These are phyloP conservation scores for Trichoderma atrobrunneum DNA, from an alignment of 2,329 filamentous ascomycete species.

Conservation along the genomic window DNA sequence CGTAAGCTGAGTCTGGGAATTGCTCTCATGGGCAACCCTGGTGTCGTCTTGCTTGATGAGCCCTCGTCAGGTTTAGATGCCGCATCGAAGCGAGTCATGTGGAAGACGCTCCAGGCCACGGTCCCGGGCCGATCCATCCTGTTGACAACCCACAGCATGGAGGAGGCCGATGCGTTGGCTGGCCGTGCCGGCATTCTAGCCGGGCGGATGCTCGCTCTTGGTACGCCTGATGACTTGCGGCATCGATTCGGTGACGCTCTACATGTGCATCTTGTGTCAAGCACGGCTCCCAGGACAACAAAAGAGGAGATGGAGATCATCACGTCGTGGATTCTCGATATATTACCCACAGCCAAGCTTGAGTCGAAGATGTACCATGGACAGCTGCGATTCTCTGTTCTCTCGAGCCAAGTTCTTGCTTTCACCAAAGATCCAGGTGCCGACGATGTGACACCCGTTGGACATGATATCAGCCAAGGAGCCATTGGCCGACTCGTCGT, in stretches of 20 bases:
- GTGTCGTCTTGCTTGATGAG: conserved; percentile 84
- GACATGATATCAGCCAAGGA: conserved; percentile 37
- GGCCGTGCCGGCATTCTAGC: conserved; percentile 83
- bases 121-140: conserved; percentile 77
- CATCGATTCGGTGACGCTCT: conserved; percentile 73
- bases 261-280: conserved; percentile 77
- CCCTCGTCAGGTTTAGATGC: conserved; percentile 87
- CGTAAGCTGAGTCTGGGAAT: conserved; percentile 88
- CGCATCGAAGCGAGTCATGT: conserved; percentile 88
- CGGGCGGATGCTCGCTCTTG: conserved; percentile 78
- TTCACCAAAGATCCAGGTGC: conserved; percentile 24
- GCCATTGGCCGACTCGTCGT: conserved; percentile 69
- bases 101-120: conserved; percentile 74
- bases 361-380: conserved; percentile 79
- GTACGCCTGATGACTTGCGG: conserved; percentile 69
- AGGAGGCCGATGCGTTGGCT: conserved; percentile 87
- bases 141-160: conserved; percentile 91
- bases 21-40: conserved; percentile 87
- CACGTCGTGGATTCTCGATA: conserved; percentile 60
- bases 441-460: conserved; percentile 24
- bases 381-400: conserved; percentile 80
- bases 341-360: conserved; percentile 63
- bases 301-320: conserved; percentile 66
- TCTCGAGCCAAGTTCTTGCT: conserved; percentile 44
- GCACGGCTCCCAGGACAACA: conserved; percentile 69